A percentile compares a stretch with the other conserved stretches of the same genome.
phyloP scores from a whole-genome alignment of 2,329 filamentous ascomycete genomes.

The Myriosclerotinia scirpicola region DNA sequence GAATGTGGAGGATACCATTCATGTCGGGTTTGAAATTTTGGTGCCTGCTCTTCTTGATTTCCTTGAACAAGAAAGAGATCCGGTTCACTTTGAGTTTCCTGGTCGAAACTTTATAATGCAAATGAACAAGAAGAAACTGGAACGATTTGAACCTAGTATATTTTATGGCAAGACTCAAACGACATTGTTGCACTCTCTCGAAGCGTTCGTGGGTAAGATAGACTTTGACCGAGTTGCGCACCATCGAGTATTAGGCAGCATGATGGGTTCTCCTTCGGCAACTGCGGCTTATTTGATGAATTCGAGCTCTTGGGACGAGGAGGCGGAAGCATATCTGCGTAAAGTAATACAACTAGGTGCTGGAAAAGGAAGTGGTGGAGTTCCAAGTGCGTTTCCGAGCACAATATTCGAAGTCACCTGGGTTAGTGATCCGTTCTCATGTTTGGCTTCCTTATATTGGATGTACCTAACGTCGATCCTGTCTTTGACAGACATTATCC shows the following conservation, averaged over 20 bases:
- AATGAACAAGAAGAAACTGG: slow-evolving; percentile 38
- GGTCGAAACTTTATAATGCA: slow-evolving; percentile 32
- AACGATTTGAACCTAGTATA: slow-evolving; percentile 36
- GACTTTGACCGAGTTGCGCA: slow-evolving; percentile 41
- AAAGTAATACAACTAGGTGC: not conserved
- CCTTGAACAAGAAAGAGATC: no score
- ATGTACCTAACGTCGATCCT: no score
- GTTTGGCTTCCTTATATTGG: no score
- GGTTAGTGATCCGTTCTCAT: no score
- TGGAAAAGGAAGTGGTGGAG: no score
- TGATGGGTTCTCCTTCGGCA: no score
- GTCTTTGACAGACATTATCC: no score
- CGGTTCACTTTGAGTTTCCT: slow-evolving; percentile 34
- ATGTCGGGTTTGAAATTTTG: no score
- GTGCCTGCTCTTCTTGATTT: no score
- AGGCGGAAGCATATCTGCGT: slow-evolving; percentile 10
- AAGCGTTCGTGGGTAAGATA: slow-evolving; percentile 43
- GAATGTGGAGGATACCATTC: no score
- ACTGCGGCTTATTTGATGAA: slow-evolving; percentile 20
- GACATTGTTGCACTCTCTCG: slow-evolving; percentile 43
- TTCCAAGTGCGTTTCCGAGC: no score
- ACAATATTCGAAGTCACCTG: no score
- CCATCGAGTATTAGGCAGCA: slow-evolving; percentile 2
- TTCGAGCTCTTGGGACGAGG: not conserved
- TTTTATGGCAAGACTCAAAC: slow-evolving; percentile 37